Evolutionary conservation across 441 rosid genomes (phyloP), one percentile per base, ranked within the genome.

Genomic region (Breynia disticha): DNA sequence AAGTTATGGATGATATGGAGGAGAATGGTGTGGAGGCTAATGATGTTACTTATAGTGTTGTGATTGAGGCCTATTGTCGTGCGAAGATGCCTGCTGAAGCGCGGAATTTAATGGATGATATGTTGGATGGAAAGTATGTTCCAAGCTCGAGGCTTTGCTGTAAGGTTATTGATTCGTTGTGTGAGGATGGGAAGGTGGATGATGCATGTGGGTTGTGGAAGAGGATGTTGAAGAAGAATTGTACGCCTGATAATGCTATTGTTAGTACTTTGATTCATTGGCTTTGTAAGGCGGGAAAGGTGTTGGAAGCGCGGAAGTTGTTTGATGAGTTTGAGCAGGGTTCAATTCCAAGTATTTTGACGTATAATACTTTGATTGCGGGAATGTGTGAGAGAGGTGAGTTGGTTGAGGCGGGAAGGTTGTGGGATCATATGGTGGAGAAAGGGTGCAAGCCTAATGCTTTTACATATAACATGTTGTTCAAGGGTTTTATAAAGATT

Each of bases 391-490:
- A 86, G 71, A 67, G 63, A 38, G 87, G 86, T 1, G 86, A 81
- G 67, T 55, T 90, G 71, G 71, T 67, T 11, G 89, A 86, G 70
- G 90, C 80, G 0, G 94, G 87, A 56, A 74, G 67, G 53, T 55
- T 90, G 63, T 90, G 97, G 97, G 97, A 90, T 64, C 78, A 82
- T 48, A 90, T 90, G 97, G 75, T 80, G 54, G 97, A 90, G 71
- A 90, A 81, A 66, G 76, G 81, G 11, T 73, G 80, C 52, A 71
- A 59, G 61, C 95, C 91, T 1, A 90, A 78, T 69, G 94, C 83
- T 46, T 84, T 90, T 53, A 79, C 94, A 0, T 82, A 82, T 61
- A 84, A 78, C 51, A 71, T 82, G 68, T 67, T 89, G 75, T 80
- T 89, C 19, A 77, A 72, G 50, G 90, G 95, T 3, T 80, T 89